A percentile compares a stretch with the other conserved stretches of the same genome.
Conservation (phyloP, 78 protist genomes). For the Dictyostelium capitatum region DNA sequence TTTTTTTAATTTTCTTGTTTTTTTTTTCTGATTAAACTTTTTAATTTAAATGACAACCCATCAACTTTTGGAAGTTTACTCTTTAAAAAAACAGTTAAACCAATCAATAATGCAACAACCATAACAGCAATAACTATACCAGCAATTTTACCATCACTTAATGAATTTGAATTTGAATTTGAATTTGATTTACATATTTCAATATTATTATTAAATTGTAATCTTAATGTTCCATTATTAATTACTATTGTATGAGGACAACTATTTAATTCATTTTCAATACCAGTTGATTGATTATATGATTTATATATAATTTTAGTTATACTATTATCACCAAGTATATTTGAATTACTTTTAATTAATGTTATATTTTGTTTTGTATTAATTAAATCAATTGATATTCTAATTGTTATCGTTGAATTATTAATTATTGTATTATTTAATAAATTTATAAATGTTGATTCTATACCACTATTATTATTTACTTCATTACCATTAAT, state of each 20-base stretch:
- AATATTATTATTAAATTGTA: not conserved
- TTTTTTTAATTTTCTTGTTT: too few relatives aligned
- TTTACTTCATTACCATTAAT: not conserved
- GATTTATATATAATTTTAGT: not conserved
- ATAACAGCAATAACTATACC: not conserved
- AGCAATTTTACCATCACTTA: not conserved
- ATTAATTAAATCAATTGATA: not conserved
- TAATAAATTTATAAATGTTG: not conserved
- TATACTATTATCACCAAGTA: too few relatives aligned
- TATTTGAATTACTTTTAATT: not conserved
- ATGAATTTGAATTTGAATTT: not conserved
- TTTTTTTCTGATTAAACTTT: too few relatives aligned
- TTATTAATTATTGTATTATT: not conserved
- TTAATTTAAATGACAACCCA: not conserved
- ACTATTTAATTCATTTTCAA: not conserved
- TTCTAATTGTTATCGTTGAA: not conserved
- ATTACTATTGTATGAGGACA: not conserved
- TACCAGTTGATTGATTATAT: not conserved
- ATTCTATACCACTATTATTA: too few relatives aligned
- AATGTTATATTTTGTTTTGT: not conserved
- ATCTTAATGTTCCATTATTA: not conserved
- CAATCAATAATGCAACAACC: not conserved
- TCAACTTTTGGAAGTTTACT: not conserved
- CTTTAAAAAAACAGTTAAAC: not conserved
- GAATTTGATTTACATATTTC: not conserved